A percentile compares a stretch with the other conserved stretches of the same genome.
phyloP scores from a whole-genome alignment of 1,139 yeast genomes.

The Lodderomyces beijingensis region DNA sequence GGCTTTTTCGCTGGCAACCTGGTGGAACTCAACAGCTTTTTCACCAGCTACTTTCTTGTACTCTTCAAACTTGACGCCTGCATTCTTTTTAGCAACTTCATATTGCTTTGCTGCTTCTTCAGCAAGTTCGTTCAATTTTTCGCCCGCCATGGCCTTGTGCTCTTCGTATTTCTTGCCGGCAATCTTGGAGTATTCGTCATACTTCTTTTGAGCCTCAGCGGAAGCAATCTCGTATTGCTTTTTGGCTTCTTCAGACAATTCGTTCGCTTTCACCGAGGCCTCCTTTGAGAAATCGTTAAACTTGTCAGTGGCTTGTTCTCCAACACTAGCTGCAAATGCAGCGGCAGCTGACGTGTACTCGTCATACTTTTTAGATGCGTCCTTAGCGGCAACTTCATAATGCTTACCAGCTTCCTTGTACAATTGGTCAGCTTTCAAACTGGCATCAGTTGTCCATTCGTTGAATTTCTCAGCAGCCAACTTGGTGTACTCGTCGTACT shows the following conservation, averaged over 20 bases:
- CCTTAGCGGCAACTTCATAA: conserved; percentile 6
- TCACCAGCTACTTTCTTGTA: conserved; percentile 4
- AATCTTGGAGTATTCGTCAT: conserved; percentile 5
- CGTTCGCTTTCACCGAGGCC: conserved; percentile 1
- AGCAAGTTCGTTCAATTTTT: conserved; percentile 4
- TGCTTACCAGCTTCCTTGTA: conserved; percentile 10
- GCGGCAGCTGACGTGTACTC: conserved; percentile 6
- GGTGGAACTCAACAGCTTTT: conserved; percentile 3
- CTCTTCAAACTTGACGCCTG: conserved; percentile 5
- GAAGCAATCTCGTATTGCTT: conserved; percentile 4
- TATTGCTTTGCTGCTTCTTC: conserved; percentile 6
- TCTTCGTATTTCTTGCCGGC: conserved; percentile 5
- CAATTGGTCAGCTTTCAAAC: conserved; percentile 4
- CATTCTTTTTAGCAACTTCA: conserved; percentile 6
- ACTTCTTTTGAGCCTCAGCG: conserved; percentile 7
- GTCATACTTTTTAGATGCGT: conserved; percentile 6
- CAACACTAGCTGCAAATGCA: conserved; percentile 4
- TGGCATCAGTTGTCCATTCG: conserved; percentile 6
- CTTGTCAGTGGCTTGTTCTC: conserved; percentile 3
- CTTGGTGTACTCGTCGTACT: conserved; percentile 9
- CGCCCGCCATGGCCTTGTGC: conserved; percentile 2
- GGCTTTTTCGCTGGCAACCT: conserved; percentile 2
- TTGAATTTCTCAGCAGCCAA: conserved; percentile 5
- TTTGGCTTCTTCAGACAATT: conserved; percentile 4
- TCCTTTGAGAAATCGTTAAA: conserved; percentile 3